Base-by-base conservation (phyloP, 2,329 filamentous ascomycete genomes). In the Fusarium avenaceum region DNA sequence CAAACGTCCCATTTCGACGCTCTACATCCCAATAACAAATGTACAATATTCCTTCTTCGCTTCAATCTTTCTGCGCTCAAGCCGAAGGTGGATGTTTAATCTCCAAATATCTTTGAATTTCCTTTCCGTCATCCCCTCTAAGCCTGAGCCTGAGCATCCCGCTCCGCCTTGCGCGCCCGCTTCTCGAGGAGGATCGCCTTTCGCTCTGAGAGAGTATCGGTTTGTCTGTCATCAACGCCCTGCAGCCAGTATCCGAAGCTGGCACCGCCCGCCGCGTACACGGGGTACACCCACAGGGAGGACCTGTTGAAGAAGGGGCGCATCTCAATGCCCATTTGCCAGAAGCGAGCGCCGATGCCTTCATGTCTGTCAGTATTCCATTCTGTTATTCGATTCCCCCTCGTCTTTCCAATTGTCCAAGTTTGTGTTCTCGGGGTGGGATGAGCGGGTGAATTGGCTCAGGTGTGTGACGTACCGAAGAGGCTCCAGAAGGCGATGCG, bases 241-340 rank as follows among this genome's bases (percentile, higher is more conserved):
- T 94, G 90, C 74, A 99, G 85, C 94, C 95, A 99, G 86, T 97
- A 97, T 73, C 96, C 96, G 82, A 98, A 97, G 82, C 91, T 93
- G 74, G 90, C 94, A 74, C 94, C 94, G 68, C 93, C 88, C 73
- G 87, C 87, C 61, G 90, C 94, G 82, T 96, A 99, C 74, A 95
- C 82, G 56, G 96, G 96, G 84, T 97, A 99, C 51, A 89, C 93
- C 92, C 93, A 96, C 76, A 97, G 88, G 56, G 91, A 92, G 78
- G 91, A 86, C 76, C 86, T 89, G 82, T 91, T 90, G 87, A 98
- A 93, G 81, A 97, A 90, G 52, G 95, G 96, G 67, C 94, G 93
- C 94, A 97, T 97, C 85, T 99, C 94, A 80, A 99, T 96, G 77
- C 95, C 96, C 79, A 99, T 90, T 82, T 98, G 96, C 93, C 94